phyloP scores from a whole-genome alignment of 768 basidiomycete species.

The Serendipita sp. region DNA sequence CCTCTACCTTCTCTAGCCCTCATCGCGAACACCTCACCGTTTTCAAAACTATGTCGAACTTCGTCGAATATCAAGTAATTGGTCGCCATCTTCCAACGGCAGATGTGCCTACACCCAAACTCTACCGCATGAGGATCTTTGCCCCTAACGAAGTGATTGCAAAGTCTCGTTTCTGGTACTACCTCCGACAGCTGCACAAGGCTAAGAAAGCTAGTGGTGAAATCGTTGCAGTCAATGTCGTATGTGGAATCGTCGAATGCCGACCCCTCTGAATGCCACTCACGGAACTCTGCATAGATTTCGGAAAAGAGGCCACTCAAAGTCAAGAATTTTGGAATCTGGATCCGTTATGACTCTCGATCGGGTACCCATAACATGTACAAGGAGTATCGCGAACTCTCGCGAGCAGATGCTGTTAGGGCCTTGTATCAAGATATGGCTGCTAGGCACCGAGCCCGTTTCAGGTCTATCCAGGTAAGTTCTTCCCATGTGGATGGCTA shows the following conservation, averaged over 20 bases:
- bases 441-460: constrained; percentile 95
- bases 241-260: constrained; percentile 38
- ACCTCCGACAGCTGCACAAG: constrained; percentile 95
- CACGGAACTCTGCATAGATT: constrained; percentile 41
- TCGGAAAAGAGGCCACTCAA: constrained; percentile 94
- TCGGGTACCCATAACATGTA: constrained; percentile 99
- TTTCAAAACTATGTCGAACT: constrained; percentile 24
- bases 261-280: background rate
- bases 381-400: constrained; percentile 93
- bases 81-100: constrained; percentile 95
- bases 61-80: constrained; percentile 84
- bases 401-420: constrained; percentile 89
- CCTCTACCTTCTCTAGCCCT: background rate
- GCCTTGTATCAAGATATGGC: constrained; percentile 99
- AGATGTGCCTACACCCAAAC: constrained; percentile 85
- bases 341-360: constrained; percentile 98
- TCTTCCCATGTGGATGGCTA: background rate
- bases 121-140: constrained; percentile 99
- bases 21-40: background rate
- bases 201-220: constrained; percentile 99
- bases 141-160: constrained; percentile 97
- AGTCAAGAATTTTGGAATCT: constrained; percentile 99
- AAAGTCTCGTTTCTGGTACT: constrained; percentile 99
- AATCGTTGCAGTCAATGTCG: constrained; percentile 95
- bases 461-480: constrained; percentile 91